Evolutionary conservation across 2,329 filamentous ascomycete genomes (phyloP), one percentile per base, ranked within the genome.

Genomic region (Phoma herbarum): DNA sequence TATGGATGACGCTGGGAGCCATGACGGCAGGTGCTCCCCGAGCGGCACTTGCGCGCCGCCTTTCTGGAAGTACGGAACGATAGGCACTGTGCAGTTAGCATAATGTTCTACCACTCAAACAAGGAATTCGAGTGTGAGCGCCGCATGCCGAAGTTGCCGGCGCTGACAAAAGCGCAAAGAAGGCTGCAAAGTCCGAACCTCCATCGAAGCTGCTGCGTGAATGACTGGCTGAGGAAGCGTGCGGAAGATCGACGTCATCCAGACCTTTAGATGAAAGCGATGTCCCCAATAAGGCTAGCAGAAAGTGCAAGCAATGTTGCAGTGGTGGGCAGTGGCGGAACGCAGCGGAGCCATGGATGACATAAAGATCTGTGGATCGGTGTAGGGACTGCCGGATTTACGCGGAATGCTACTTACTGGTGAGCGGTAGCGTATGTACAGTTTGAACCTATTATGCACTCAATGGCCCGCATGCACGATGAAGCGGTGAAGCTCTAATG

Each of bases 41-140:
- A 76, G 70, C 59, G 74, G 75, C 63, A 69, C 67, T 69, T 77
- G 75, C 63, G 60, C 72, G 59, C 68, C 72, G 61, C 68, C 73
- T 72, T 75, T 54, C 48, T 74, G 74, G 52, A 68, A 52, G 68
- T 70, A 75, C 58, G 74, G 72, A 28, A 71, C 67, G 63, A 76
- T 66, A 54, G 73, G 71, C 75, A 77, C 75, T 77, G 64, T 57
- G 43, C 57, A 58, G 60, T 73, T 67, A 75, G 72, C 68, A 59
- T 63, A 22, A 50, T 59, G 42, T 54, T 62, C 60, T 64, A 62
- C 62, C 50, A 58, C 52, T 63, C 45, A 33, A 62, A 56, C 42
- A 48, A 50, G 60, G 44, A 62, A 56, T 39, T 35, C 14, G 35
- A 44, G 51, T 37, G 48, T 37, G 26, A 46, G 57, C 16, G 53